Conservation (phyloP, 2,329 filamentous ascomycete species). For the Alternaria novae-zelandiae region DNA sequence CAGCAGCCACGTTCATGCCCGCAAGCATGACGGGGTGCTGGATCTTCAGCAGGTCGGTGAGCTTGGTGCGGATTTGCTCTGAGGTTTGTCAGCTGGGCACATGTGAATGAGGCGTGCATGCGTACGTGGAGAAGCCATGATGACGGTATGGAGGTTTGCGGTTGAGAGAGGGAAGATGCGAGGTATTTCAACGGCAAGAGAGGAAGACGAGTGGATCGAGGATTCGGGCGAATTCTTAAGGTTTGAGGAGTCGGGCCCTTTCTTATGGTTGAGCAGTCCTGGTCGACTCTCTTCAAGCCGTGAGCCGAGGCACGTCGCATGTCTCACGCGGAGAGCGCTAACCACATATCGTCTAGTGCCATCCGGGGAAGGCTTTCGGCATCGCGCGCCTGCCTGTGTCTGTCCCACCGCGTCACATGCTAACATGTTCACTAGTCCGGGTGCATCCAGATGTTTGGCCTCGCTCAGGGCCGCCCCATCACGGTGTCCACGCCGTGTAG, state of each 20-base stretch:
- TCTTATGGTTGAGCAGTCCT: constrained; percentile 32
- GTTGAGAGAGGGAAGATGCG: not conserved
- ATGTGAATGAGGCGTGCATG: constrained; percentile 16
- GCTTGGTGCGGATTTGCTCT: constrained; percentile 89
- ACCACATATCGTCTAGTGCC: constrained; percentile 6
- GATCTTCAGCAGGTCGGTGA: constrained; percentile 97
- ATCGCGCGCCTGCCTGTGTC: not conserved
- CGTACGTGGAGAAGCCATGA: constrained; percentile 84
- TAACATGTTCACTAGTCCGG: constrained; percentile 7
- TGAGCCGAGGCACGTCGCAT: constrained; percentile 34
- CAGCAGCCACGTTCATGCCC: constrained; percentile 98
- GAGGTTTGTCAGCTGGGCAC: constrained; percentile 35
- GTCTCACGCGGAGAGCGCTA: constrained; percentile 20
- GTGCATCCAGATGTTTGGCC: constrained; percentile 2
- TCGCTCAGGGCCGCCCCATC: not conserved
- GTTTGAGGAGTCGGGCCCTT: constrained; percentile 17
- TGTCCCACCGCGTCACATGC: constrained; percentile 26
- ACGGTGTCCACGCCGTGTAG: not conserved
- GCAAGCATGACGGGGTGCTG: constrained; percentile 94
- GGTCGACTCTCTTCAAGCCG: constrained; percentile 24
- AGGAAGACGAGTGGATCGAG: constrained; percentile 8
- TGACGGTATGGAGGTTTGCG: constrained; percentile 22
- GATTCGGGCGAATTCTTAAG: constrained; percentile 24
- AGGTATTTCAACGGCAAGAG: not conserved
- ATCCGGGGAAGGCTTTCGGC: constrained; percentile 18